phyloP scores from a whole-genome alignment of 2,329 filamentous ascomycete species.

The Plenodomus biglobosus region DNA sequence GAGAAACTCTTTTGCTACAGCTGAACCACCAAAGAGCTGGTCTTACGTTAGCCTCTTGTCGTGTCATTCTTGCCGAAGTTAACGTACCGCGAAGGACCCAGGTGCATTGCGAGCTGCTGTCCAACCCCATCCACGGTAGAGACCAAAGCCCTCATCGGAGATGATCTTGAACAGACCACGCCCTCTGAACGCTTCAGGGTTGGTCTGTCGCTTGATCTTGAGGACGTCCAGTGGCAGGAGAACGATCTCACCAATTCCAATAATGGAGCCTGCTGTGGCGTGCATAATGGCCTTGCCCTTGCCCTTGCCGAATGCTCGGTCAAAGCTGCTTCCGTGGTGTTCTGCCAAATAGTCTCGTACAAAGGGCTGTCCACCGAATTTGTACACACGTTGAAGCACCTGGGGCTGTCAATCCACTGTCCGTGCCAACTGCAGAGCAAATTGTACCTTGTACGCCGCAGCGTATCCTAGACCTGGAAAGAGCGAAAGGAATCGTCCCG shows the following conservation, averaged over 20 bases:
- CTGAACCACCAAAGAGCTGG: conserved; percentile 93
- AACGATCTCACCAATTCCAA: conserved; percentile 96
- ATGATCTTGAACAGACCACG: conserved; percentile 89
- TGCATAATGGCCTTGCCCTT: conserved; percentile 98
- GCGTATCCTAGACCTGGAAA: conserved; percentile 98
- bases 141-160: conserved; percentile 87
- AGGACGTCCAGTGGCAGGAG: conserved; percentile 93
- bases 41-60: conserved; percentile 16
- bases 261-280: conserved; percentile 89
- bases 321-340: conserved; percentile 82
- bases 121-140: conserved; percentile 97
- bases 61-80: not conserved
- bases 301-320: conserved; percentile 88
- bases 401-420: conserved; percentile 35
- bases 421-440: not conserved
- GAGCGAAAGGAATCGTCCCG: conserved; percentile 85
- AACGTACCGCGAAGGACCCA: conserved; percentile 87
- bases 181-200: conserved; percentile 95
- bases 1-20: conserved; percentile 95
- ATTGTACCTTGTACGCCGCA: conserved; percentile 84
- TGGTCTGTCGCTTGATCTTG: conserved; percentile 99
- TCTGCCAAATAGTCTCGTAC: conserved; percentile 82
- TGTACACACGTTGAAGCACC: conserved; percentile 95
- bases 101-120: conserved; percentile 96
- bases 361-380: conserved; percentile 96